Conservation (phyloP, 2,329 filamentous ascomycete species). For the Colletotrichum truncatum region DNA sequence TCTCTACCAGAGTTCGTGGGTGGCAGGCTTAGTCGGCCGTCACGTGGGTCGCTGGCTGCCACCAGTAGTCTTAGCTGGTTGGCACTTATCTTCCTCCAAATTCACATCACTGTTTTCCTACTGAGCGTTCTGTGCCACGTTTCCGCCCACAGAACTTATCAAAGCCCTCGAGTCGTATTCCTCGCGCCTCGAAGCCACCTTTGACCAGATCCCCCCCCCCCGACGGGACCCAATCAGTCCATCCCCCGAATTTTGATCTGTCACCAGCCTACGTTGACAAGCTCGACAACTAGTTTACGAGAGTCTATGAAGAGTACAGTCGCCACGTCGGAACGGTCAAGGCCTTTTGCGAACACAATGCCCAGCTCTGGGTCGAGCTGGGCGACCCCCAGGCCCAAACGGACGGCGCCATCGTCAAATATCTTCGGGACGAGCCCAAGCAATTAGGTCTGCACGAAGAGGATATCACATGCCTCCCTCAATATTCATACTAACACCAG, state of each 20-base stretch:
- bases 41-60: too few relatives aligned
- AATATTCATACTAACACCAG: too few relatives aligned
- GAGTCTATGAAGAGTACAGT: constrained; percentile 96
- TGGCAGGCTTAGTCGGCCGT: too few relatives aligned
- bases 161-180: constrained; percentile 96
- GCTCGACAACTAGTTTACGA: constrained; percentile 89
- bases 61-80: too few relatives aligned
- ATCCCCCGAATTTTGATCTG: constrained; percentile 89
- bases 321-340: constrained; percentile 82
- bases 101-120: too few relatives aligned
- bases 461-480: constrained; percentile 79
- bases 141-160: constrained; percentile 83
- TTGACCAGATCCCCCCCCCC: constrained; percentile 84
- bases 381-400: constrained; percentile 94
- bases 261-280: constrained; percentile 87
- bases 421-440: constrained; percentile 89
- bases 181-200: constrained; percentile 90
- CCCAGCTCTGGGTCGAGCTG: constrained; percentile 94
- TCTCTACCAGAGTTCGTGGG: too few relatives aligned
- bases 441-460: constrained; percentile 92
- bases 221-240: constrained; percentile 78
- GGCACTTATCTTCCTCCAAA: too few relatives aligned
- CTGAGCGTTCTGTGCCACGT: too few relatives aligned
- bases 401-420: constrained; percentile 85
- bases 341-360: constrained; percentile 81